Conservation (phyloP, 768 basidiomycete species). For the Pleurotus citrinopileatus region DNA sequence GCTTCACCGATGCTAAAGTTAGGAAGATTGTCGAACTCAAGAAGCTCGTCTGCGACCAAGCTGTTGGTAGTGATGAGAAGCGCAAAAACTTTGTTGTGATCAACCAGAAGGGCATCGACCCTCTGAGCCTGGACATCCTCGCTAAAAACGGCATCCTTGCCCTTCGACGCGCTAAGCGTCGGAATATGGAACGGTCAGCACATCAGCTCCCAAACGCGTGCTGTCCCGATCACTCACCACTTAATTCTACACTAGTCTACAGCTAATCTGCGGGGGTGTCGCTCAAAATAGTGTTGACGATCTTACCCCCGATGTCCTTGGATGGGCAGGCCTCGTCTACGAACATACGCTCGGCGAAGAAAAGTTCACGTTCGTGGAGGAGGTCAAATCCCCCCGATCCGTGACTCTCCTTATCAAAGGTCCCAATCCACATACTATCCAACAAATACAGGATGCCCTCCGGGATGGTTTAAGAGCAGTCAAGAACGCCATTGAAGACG, state of each 20-base stretch:
- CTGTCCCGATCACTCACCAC: no score
- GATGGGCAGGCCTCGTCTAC: constrained; percentile 98
- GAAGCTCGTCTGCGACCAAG: constrained; percentile 93
- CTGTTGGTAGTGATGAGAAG: constrained; percentile 78
- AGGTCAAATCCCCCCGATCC: constrained; percentile 91
- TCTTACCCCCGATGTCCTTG: constrained; percentile 84
- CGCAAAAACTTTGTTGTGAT: constrained; percentile 89
- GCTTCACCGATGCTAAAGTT: constrained; percentile 90
- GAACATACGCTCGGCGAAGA: constrained; percentile 99
- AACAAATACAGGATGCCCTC: constrained; percentile 97
- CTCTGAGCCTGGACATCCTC: constrained; percentile 90
- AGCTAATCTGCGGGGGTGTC: constrained; percentile 90
- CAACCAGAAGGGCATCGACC: constrained; percentile 99
- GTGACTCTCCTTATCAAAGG: constrained; percentile 98
- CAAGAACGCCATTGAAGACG: constrained; percentile 95
- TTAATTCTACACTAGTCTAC: constrained; percentile 51
- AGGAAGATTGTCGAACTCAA: constrained; percentile 97
- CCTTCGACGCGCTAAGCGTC: constrained; percentile 90
- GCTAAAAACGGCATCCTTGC: constrained; percentile 97
- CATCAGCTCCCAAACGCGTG: not conserved
- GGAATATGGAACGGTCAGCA: constrained; percentile 94
- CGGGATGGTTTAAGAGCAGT: constrained; percentile 95
- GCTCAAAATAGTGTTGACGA: constrained; percentile 99
- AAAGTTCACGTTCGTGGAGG: constrained; percentile 96
- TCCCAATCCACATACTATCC: constrained; percentile 93